phyloP scores from a whole-genome alignment of 768 basidiomycete species.

The Mycena maculata region DNA sequence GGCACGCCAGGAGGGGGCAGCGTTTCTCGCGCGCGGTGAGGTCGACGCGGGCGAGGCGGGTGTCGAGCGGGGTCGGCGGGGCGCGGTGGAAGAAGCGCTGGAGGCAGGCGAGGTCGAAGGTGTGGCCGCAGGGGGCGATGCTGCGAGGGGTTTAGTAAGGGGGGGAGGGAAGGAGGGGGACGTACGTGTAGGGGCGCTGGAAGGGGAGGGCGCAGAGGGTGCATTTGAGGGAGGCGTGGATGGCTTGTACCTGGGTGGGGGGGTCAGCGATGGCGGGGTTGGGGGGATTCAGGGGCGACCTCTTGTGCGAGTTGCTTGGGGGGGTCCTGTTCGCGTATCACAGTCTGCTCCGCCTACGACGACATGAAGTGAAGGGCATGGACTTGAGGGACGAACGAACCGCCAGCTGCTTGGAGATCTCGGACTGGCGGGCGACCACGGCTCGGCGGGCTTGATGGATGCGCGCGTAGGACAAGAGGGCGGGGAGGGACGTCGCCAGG shows the following conservation, averaged over 20 bases:
- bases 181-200: constrained; percentile 12
- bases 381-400: neutral
- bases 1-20: constrained; percentile 15
- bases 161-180: no score
- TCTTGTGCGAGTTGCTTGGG: neutral
- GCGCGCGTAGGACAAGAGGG: neutral
- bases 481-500: neutral
- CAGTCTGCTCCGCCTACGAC: neutral
- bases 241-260: neutral
- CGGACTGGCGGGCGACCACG: neutral
- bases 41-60: neutral
- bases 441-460: neutral
- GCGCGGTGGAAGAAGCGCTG: constrained; percentile 8
- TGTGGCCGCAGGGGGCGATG: constrained; percentile 30
- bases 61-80: neutral
- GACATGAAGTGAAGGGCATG: neutral
- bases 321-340: neutral
- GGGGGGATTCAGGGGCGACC: neutral
- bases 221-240: constrained; percentile 12
- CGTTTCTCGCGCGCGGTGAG: constrained; percentile 5
- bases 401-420: neutral
- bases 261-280: neutral
- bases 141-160: neutral
- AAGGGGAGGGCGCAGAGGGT: constrained; percentile 5
- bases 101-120: constrained; percentile 28